Evolutionary conservation across 2,329 filamentous ascomycete species (phyloP), one percentile per base, ranked within the genome.

Genomic region (Shiraia sp.): DNA sequence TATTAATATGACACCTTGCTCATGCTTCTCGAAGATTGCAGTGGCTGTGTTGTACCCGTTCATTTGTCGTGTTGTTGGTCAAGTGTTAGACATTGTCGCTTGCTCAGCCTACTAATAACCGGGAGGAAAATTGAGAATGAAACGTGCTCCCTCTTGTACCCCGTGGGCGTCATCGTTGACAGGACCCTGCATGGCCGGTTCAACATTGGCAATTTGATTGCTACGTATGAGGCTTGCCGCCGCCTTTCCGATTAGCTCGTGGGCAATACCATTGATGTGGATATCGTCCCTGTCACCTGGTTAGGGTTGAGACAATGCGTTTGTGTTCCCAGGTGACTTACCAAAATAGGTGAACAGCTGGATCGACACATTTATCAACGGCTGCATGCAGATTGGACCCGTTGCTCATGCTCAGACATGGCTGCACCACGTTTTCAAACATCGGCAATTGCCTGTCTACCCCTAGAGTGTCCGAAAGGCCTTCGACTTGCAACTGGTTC

Each of bases 241-340:
- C 40, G 66, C 59, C 34, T 42, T 55, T 50, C 65, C 68, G 43
- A 71, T 65, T 55, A 69, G 61, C 41, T 56, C 39, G 36, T 70
- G 64, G 22, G 64, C 66, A 29, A 51, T 54, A 8, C 65, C 60
- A 35, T 61, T 62, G 28, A 70, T 51, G 31, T 66, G 64, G 32
- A 68, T 45, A 34, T 61, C 53, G 47, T 70, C 63, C 68, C 66
- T 70, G 44, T 47, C 33, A 32, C 29, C 27, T 46, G 45, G 50
- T 67, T 53, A 66, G 59, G 38, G 27, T 57, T 22, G 42, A 61
- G 41, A 66, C 57, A 65, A 61, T 61, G 56, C 42, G 44, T 61
- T 63, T 65, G 54, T 61, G 19, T 40, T 32, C 17, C 48, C 39
- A 39, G 25, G 22, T 41, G 22, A 49, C 55, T 53, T 57, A 68